Conservation (phyloP, 2,329 filamentous ascomycete species). For the Arthrobotrys entomopaga region DNA sequence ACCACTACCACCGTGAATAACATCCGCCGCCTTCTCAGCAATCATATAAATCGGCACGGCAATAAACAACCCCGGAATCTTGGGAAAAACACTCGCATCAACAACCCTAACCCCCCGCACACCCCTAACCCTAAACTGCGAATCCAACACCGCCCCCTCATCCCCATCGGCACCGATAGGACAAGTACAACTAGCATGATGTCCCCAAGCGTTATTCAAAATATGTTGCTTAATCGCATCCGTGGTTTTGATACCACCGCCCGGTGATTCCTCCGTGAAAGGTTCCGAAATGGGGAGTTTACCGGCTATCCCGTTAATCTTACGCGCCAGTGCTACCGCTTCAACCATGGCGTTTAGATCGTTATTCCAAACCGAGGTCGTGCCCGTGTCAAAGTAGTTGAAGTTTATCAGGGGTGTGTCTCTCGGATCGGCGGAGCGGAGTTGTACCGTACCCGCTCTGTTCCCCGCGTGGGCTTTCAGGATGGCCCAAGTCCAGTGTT, state of each 20-base stretch:
- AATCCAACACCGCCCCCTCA: conserved; percentile 68
- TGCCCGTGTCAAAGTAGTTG: conserved; percentile 70
- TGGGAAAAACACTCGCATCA: conserved; percentile 70
- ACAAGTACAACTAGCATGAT: conserved; percentile 69
- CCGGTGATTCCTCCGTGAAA: conserved; percentile 39
- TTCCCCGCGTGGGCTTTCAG: conserved; percentile 74
- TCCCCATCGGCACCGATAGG: conserved; percentile 69
- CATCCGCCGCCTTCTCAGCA: conserved; percentile 72
- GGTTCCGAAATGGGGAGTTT: conserved; percentile 13
- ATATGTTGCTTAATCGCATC: conserved; percentile 62
- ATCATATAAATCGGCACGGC: conserved; percentile 68
- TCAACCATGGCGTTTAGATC: conserved; percentile 69
- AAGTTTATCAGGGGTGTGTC: conserved; percentile 73
- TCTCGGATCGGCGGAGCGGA: conserved; percentile 71
- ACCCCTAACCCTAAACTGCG: conserved; percentile 69
- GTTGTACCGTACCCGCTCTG: conserved; percentile 69
- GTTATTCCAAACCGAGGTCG: conserved; percentile 62
- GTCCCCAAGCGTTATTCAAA: conserved; percentile 67
- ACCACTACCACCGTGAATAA: conserved; percentile 63
- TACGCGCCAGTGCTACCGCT: conserved; percentile 67
- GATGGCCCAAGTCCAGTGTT: conserved; percentile 66
- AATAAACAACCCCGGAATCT: conserved; percentile 65
- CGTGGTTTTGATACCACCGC: not conserved
- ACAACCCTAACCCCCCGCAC: conserved; percentile 70
- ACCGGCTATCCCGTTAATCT: conserved; percentile 62